Conservation (phyloP, 75 land plant species). For the Pseudotsuga menziesii region DNA sequence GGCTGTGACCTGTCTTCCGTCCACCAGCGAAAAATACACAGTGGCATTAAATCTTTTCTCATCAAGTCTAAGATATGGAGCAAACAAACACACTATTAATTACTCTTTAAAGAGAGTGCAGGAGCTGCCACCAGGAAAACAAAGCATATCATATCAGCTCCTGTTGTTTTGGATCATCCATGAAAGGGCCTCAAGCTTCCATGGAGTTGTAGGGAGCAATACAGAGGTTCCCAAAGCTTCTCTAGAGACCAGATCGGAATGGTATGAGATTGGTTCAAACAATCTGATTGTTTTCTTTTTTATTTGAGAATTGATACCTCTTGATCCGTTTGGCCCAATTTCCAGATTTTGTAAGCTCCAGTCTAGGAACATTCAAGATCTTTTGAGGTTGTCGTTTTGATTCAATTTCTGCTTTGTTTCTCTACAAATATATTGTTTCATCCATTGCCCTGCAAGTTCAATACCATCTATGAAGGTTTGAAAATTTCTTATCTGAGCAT, state of each 20-base stretch:
- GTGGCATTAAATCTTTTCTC: not conserved
- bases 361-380: too few species aligned
- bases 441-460: too few species aligned
- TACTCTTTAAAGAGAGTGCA: not conserved
- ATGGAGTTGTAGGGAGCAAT: not conserved
- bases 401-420: too few species aligned
- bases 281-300: not conserved
- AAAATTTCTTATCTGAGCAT: too few species aligned
- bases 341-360: not conserved
- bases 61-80: not conserved
- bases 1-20: not conserved
- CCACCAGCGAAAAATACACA: conserved; percentile 1
- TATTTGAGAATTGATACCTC: too few species aligned
- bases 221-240: not conserved
- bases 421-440: too few species aligned
- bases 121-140: not conserved
- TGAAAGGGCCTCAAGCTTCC: not conserved
- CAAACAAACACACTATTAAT: not conserved
- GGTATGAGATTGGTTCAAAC: not conserved
- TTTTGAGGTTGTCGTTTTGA: too few species aligned
- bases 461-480: too few species aligned
- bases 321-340: not conserved
- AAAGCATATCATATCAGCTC: not conserved
- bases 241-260: not conserved
- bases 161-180: not conserved